Percentiles rank a stretch among this genome's conserved stretches.
Evolutionary conservation across 1,284 basidiomycete genomes (phyloP).

Genomic region (Ceraceosorus guamensis): DNA sequence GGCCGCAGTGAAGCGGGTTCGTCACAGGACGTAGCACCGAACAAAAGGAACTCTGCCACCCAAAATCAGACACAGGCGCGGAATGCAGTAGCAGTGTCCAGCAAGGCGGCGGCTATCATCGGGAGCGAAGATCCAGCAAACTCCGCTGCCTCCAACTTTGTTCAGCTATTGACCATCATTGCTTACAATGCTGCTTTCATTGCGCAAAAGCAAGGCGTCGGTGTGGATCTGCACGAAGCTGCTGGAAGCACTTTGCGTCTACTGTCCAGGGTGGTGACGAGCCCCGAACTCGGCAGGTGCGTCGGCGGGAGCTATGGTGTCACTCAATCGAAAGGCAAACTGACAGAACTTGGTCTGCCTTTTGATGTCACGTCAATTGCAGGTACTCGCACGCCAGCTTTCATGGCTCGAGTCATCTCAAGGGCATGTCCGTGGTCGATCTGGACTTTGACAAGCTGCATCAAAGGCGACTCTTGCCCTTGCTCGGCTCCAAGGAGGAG

Average conservation of each 20-base stretch:
- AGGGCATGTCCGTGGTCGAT: conserved; percentile 1
- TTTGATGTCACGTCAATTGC: conserved; percentile 21
- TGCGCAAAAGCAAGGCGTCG: conserved; percentile 23
- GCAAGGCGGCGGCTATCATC: not conserved
- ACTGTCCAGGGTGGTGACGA: conserved; percentile 12
- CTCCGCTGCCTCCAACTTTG: conserved; percentile 23
- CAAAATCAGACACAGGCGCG: not conserved
- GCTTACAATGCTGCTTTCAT: conserved; percentile 32
- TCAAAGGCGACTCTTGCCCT: too few species aligned
- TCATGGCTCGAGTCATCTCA: conserved; percentile 5
- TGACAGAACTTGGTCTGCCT: conserved; percentile 6
- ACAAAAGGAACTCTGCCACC: too few species aligned
- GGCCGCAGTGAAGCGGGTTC: not conserved
- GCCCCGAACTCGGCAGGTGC: conserved; percentile 15
- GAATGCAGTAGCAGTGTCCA: not conserved
- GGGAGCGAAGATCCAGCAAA: conserved; percentile 6
- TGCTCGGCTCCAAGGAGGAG: not conserved
- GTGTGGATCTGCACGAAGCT: conserved; percentile 29
- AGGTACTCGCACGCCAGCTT: conserved; percentile 17
- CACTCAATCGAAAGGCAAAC: conserved; percentile 20
- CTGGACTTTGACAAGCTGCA: conserved; percentile 8
- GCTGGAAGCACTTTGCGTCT: conserved; percentile 28
- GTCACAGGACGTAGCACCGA: not conserved
- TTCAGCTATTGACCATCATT: conserved; percentile 30
- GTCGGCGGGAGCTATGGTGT: conserved; percentile 13